phyloP scores from a whole-genome alignment of 805 yeast species.

The Lipomyces starkeyi region DNA sequence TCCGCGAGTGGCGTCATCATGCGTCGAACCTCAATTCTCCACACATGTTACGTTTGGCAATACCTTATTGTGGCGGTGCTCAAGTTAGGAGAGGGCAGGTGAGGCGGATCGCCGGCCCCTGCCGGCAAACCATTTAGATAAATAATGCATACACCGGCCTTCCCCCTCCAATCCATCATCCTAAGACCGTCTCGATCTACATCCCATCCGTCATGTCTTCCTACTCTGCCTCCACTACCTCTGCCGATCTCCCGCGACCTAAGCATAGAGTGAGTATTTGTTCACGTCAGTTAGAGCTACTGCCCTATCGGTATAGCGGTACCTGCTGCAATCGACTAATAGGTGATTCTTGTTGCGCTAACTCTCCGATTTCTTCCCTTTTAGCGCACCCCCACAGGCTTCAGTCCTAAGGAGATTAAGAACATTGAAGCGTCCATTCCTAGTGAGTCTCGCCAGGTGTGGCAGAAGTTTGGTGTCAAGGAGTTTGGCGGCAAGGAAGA shows the following conservation, averaged over 20 bases:
- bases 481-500: constrained; percentile 58
- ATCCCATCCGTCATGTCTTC: background rate
- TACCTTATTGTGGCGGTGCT: no score
- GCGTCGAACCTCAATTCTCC: no score
- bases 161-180: constrained; percentile 3
- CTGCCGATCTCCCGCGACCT: constrained; percentile 28
- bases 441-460: constrained; percentile 70
- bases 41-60: no score
- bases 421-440: constrained; percentile 85
- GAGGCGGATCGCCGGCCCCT: no score
- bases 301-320: no score
- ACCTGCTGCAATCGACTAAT: no score
- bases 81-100: no score
- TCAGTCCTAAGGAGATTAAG: constrained; percentile 86
- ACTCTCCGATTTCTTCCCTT: constrained; percentile 5
- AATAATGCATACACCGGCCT: background rate
- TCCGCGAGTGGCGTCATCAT: no score
- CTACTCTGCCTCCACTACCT: background rate
- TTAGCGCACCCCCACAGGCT: constrained; percentile 82
- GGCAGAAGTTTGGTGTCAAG: constrained; percentile 72
- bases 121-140: background rate
- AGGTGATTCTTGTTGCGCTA: background rate
- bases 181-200: constrained; percentile 5
- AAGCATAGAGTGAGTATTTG: constrained; percentile 32
- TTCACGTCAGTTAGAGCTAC: background rate